Base-by-base conservation (phyloP, 2,329 filamentous ascomycete genomes). In the Colletotrichum sp. region DNA sequence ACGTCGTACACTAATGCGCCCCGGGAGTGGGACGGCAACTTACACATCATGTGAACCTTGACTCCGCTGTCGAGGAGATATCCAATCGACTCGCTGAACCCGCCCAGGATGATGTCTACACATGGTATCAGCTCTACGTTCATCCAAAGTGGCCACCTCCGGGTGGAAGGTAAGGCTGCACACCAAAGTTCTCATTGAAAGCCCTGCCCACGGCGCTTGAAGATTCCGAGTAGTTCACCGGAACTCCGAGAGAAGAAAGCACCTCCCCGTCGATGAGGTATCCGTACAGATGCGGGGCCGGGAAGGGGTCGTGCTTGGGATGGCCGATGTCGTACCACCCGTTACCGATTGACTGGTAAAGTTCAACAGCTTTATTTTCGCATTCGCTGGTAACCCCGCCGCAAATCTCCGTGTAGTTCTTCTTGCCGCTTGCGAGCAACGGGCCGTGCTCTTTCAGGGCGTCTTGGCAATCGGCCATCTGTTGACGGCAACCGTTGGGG, bases 31-130 rank as follows among this genome's bases (percentile, higher is more conserved):
- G 21, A 44, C 26, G 8, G 8, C 1, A 12, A 76, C 73, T 73
- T 39, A 75, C 94, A 92, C 79, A 93, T 89, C 65, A 94, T 84
- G 8, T 91, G 90, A 21, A 95, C 90, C 32, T 89, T 90, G 21
- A 93, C 88, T 39, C 89, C 90, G 5, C 83, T 86, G 24, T 90
- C 87, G 78, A 92, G 79, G 10, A 81, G 78, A 49, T 77, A 76
- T 3, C 72, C 85, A 63, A 92, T 85, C 44, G 87, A 83, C 68
- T 88, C 88, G 15, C 92, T 85, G 26, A 78, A 78, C 16, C 80
- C 79, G 5, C 81, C 79, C 12, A 78, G 79, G 49, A 81, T 82
- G 34, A 81, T 82, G 70, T 84, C 82, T 79, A 4, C 80, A 82
- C 60, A 83, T 75, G 81, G 15, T 24, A 13, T 73, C 9, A 73